phyloP scores from a whole-genome alignment of 257 asterid genomes.

The Galeopsis tetrahit region DNA sequence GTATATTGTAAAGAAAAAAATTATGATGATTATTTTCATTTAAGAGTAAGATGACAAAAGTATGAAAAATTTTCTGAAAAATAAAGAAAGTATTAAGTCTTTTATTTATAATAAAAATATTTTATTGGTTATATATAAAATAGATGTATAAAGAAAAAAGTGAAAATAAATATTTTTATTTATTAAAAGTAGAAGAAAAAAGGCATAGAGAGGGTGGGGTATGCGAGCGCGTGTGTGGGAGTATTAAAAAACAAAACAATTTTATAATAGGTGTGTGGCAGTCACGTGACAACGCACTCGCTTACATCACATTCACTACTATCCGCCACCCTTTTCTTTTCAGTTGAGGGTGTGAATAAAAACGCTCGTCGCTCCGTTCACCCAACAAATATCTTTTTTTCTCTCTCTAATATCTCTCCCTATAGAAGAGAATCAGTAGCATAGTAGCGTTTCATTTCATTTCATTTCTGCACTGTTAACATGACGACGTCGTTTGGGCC shows the following conservation, averaged over 20 bases:
- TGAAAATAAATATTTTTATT: too few relatives aligned
- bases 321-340: slow-evolving; percentile 6
- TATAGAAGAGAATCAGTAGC: neutral
- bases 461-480: neutral
- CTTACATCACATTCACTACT: neutral
- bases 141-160: too few relatives aligned
- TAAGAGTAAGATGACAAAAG: too few relatives aligned
- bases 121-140: too few relatives aligned
- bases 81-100: too few relatives aligned
- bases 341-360: neutral
- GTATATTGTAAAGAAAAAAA: too few relatives aligned
- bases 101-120: too few relatives aligned
- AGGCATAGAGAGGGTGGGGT: neutral
- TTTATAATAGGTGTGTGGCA: slow-evolving; percentile 30
- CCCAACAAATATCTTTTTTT: neutral
- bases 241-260: neutral
- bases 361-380: neutral
- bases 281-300: slow-evolving; percentile 40
- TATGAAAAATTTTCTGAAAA: too few relatives aligned
- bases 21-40: too few relatives aligned
- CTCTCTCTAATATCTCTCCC: slow-evolving; percentile 11
- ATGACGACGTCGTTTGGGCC: slow-evolving; percentile 63
- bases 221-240: slow-evolving; percentile 8
- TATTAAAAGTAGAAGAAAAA: too few relatives aligned
- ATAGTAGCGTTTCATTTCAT: neutral